These are phyloP conservation scores for Ophiocordyceps sinensis DNA, from an alignment of 2,329 filamentous ascomycete genomes.

Conservation along the genomic window DNA sequence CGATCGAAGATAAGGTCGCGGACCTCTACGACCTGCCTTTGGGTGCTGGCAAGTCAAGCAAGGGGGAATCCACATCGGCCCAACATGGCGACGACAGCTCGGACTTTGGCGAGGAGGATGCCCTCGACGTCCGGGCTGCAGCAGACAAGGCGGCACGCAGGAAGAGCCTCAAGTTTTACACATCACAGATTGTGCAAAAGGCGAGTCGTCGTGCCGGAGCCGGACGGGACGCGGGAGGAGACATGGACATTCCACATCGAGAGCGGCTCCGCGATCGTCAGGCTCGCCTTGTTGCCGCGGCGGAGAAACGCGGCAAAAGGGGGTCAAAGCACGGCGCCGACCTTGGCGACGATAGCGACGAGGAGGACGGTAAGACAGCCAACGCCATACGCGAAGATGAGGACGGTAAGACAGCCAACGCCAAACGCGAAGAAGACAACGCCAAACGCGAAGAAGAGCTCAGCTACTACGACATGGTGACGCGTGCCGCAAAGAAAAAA, in stretches of 20 bases:
- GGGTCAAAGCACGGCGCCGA: constrained; percentile 47
- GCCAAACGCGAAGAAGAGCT: too few species aligned
- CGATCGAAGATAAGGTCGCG: constrained; percentile 56
- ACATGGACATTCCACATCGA: constrained; percentile 72
- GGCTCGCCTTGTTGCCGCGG: constrained; percentile 74
- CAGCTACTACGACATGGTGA: constrained; percentile 88
- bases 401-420: constrained; percentile 38
- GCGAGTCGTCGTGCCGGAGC: constrained; percentile 68
- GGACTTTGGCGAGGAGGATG: constrained; percentile 85
- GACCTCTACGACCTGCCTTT: constrained; percentile 51
- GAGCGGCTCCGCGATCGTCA: constrained; percentile 80
- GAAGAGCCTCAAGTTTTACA: constrained; percentile 94
- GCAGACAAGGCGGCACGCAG: constrained; percentile 81
- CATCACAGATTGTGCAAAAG: constrained; percentile 92
- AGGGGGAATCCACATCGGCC: constrained; percentile 12
- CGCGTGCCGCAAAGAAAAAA: constrained; percentile 54
- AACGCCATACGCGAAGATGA: constrained; percentile 41
- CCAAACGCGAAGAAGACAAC: constrained; percentile 44
- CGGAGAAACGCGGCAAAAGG: constrained; percentile 66
- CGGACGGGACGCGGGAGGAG: constrained; percentile 61
- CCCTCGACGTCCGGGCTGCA: constrained; percentile 61
- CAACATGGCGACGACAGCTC: constrained; percentile 50
- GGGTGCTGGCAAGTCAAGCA: constrained; percentile 31
- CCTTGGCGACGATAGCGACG: constrained; percentile 53
- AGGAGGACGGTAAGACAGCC: constrained; percentile 44